Evolutionary conservation across 2,329 filamentous ascomycete genomes (phyloP), one percentile per base, ranked within the genome.

Genomic region (Didymosphaeria variabile): DNA sequence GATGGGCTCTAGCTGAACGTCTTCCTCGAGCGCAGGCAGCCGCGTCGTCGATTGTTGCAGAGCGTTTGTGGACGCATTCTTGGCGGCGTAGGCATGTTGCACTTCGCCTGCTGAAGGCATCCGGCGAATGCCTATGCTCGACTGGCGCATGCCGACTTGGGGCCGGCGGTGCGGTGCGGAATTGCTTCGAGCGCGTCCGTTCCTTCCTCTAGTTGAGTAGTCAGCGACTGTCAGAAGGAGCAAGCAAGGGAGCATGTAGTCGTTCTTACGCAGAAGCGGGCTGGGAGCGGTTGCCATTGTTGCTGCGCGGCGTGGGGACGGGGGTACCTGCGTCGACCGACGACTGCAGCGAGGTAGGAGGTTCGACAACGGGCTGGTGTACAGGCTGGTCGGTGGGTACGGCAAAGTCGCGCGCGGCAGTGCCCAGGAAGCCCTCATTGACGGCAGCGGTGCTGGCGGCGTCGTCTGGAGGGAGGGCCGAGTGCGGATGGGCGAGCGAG

Each of bases 41-140:
- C 71, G 71, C n/a, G 72, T 66, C 23, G 36, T 8, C 13, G 53
- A 55, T n/a, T 51, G 63, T 23, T 61, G 66, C 17, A 75, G 59
- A 40, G 69, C 66, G 19, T 67, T 62, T 31, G 61, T 62, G 12
- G 72, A 72, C 15, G 66, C 59, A 49, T 71, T 71, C 13, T 66
- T 53, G 29, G 66, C 62, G 36, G 66, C 60, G 23, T 67, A 67
- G 29, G 64, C 55, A 52, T 72, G 71, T 34, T 69, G 67, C 29
- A 74, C 55, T 13, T 66, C 59, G 45, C 64, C 63, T 23, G 67
- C 67, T 12, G 74, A 72, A n/a, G 73, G 72, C 65, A 73, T 71
- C 13, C 76, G 69, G 23, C 73, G 66, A 26, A 78, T 77, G 4
- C 74, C 74, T 58, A 78, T 78, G 56, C 75, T 78, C 38, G 75